Evolutionary conservation across 768 basidiomycete species (phyloP), one percentile per base, ranked within the genome.

Genomic region (Obba rivulosa): DNA sequence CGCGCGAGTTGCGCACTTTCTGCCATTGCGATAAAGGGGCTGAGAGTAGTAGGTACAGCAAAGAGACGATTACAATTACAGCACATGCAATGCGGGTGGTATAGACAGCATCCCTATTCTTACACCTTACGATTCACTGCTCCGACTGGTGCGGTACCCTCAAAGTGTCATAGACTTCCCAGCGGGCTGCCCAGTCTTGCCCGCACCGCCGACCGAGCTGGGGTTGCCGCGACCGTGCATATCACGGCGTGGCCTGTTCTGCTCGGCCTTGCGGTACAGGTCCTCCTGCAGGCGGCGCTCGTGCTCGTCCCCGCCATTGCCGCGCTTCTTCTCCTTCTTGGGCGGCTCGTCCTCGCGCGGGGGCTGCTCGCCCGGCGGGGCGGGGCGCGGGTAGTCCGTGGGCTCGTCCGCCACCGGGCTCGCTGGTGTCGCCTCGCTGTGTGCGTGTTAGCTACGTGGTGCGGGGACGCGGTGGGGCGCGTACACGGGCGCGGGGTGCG

Each of bases 281-380:
- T 50, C 53, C 50, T 58, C 57, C 34, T 53, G 50, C 28, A 58
- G 52, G 16, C 57, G 44, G 11, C 57, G 54, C 45, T 58, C 57
- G 48, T 58, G 57, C 45, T 58, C 57, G 45, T 58, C 54, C 8
- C 52, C 57, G 20, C 57, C 54, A 16, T 38, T 52, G 41, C 57
- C 52, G 25, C 51, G 51, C 50, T 50, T 58, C 23, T 24, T 24
- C 49, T 50, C 49, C 40, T 39, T 45, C 54, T 45, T 55, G 3
- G 57, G 57, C 36, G 45, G 50, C n/a, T 58, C 57, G 14, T 58
- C 57, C 24, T 58, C 51, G 38, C 43, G 49, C 22, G 24, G 17
- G n/a, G 39, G 43, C 24, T 55, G 51, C 25, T 58, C 57, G n/a
- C 54, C 52, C 1, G 57, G 57, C 16, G 54, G 35, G 1, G 54